Evolutionary conservation across 305 asterid species (phyloP).

Genomic region (Striga hermonthica): DNA sequence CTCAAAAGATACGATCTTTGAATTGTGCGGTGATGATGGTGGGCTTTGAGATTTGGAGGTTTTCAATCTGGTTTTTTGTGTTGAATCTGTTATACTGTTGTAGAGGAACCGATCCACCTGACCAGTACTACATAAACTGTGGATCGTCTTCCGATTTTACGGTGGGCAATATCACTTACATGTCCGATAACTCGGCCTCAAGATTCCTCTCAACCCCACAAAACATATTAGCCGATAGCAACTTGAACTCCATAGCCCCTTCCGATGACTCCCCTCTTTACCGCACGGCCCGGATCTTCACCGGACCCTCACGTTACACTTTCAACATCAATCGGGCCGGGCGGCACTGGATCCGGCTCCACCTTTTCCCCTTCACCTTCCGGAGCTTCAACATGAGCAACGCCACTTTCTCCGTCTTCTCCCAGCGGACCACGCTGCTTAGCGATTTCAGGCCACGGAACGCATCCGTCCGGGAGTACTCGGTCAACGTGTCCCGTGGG

Average conservation of each 20-base stretch:
- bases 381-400: not conserved
- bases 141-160: constrained; percentile 52
- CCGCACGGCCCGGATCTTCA: constrained; percentile 57
- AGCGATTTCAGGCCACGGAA: not conserved
- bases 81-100: constrained; percentile 38
- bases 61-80: constrained; percentile 34
- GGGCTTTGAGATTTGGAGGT: constrained; percentile 34
- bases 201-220: constrained; percentile 44
- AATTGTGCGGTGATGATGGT: constrained; percentile 26
- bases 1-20: constrained; percentile 32
- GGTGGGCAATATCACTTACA: constrained; percentile 40
- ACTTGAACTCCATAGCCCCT: constrained; percentile 35
- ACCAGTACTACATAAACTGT: constrained; percentile 51
- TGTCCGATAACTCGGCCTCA: constrained; percentile 56
- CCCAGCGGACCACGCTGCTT: constrained; percentile 37
- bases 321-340: constrained; percentile 47
- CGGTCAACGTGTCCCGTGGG: not conserved
- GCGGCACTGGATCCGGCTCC: constrained; percentile 68
- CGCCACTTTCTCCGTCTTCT: constrained; percentile 17
- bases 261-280: constrained; percentile 39
- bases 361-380: constrained; percentile 47
- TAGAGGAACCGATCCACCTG: constrained; percentile 48
- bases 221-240: constrained; percentile 43
- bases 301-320: constrained; percentile 44
- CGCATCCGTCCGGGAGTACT: not conserved